Evolutionary conservation across 345 rosid species (phyloP).

Genomic region (Melastoma malabathricum): DNA sequence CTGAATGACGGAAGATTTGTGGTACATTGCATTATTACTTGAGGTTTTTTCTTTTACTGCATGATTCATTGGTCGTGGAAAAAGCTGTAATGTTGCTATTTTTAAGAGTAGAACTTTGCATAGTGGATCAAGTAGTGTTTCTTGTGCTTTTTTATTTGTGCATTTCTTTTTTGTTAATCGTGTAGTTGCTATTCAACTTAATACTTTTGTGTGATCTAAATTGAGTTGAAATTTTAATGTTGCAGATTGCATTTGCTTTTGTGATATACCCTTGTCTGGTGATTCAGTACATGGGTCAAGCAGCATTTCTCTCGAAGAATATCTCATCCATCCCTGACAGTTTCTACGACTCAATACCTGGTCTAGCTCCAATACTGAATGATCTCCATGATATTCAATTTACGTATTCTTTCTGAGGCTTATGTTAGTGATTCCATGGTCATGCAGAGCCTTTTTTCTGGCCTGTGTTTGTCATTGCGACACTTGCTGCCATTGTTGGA

Average conservation of each 20-base stretch:
- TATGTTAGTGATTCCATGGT: slow-evolving; percentile 5
- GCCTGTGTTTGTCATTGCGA: slow-evolving; percentile 84
- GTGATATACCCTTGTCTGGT: slow-evolving; percentile 83
- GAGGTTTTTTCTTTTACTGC: too few species aligned
- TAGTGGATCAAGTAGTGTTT: too few species aligned
- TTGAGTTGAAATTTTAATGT: too few species aligned
- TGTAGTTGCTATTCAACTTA: background rate
- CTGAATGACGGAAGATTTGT: too few species aligned
- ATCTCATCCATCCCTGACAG: slow-evolving; percentile 26
- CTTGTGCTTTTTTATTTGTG: too few species aligned
- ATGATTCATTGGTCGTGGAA: too few species aligned
- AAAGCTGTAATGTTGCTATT: too few species aligned
- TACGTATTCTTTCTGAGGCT: background rate
- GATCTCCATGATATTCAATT: background rate
- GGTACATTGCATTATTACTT: too few species aligned
- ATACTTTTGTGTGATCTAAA: background rate
- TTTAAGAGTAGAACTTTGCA: too few species aligned
- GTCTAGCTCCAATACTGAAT: slow-evolving; percentile 23
- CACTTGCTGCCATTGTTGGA: slow-evolving; percentile 86
- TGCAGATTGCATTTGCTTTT: slow-evolving; percentile 67
- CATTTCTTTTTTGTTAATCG: too few species aligned
- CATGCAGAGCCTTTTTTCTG: slow-evolving; percentile 60
- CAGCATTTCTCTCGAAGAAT: slow-evolving; percentile 71
- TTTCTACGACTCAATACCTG: slow-evolving; percentile 72
- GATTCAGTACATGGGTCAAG: slow-evolving; percentile 98